Evolutionary conservation across 495 filamentous ascomycete genomes (phyloP), one percentile per base, ranked within the genome.

Genomic region (Aspergillus campestris): DNA sequence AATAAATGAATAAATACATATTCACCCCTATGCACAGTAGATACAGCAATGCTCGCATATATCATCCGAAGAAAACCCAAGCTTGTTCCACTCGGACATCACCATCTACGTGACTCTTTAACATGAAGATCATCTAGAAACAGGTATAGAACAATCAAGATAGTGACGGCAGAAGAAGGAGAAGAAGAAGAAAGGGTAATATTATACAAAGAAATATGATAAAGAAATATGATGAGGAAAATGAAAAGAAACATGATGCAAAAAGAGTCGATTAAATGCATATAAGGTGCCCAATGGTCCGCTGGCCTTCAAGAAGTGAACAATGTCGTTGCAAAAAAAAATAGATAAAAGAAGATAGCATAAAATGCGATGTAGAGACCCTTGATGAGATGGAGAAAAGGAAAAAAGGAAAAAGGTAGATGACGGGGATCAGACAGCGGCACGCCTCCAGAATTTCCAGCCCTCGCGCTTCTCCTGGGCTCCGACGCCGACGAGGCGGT

Each of bases 381-480:
- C 18, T 2, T 24, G 1, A 24, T 24, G 18, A 24, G 18, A 24
- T 24, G 18, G 18, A 24, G 18, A 24, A 24, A 4, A 24, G 4
- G 18, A 47, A 42, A 34, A 35, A 42, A 18, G 28, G 36, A 27
- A 12, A 36, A 39, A 24, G 40, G 12, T 24, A 31, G 34, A 12
- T 10, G 36, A 38, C 31, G 29, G 29, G 8, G 12, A 34, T 51
- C 38, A 56, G 39, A 45, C 48, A 24, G 52, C 38, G 30, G 62
- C 61, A 40, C 68, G 66, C 57, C 80, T 82, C 92, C 92, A 98
- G 62, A 95, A 97, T 63, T 90, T 92, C 92, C 92, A 97, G 0
- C 84, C 87, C 54, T 84, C 83, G 42, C 82, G 71, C 47, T 84
- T 86, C 15, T 83, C 79, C 31, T 80, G 73, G 13, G 82, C 74